Evolutionary conservation across 2,329 filamentous ascomycete species (phyloP).

Genomic region (Dothistroma septosporum): DNA sequence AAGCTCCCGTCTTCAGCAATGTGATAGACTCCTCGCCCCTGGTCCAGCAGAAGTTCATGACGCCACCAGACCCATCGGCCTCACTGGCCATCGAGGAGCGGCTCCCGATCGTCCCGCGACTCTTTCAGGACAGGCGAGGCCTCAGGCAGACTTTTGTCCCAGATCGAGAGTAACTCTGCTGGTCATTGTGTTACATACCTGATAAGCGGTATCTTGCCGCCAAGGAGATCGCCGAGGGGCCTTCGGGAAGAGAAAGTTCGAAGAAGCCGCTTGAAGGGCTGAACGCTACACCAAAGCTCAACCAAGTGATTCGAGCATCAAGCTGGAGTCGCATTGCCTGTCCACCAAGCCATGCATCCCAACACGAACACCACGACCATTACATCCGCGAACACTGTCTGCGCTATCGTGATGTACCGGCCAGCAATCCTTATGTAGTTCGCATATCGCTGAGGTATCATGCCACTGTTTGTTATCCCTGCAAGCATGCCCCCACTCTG

Average conservation of each 20-base stretch:
- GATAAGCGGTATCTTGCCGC: no score
- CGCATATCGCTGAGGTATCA: conserved; percentile 62
- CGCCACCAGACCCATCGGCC: no score
- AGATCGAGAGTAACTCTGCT: no score
- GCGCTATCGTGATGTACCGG: conserved; percentile 67
- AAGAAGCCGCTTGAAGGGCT: background rate
- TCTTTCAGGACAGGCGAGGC: no score
- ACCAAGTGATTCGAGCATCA: background rate
- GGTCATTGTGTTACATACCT: no score
- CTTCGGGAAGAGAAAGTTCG: background rate
- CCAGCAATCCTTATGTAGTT: conserved; percentile 59
- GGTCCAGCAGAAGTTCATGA: no score
- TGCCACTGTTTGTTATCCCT: conserved; percentile 52
- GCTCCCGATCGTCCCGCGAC: no score
- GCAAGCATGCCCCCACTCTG: conserved; percentile 61
- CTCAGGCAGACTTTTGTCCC: no score
- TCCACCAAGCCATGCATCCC: conserved; percentile 54
- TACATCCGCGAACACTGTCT: conserved; percentile 68
- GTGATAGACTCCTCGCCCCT: no score
- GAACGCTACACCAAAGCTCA: conserved; percentile 7
- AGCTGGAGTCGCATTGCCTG: conserved; percentile 22
- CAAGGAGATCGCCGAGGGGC: no score
- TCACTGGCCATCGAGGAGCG: no score
- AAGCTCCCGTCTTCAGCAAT: no score
- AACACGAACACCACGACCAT: conserved; percentile 73